Base-by-base conservation (phyloP, 768 basidiomycete species). In the Kwoniella botswanensis region DNA sequence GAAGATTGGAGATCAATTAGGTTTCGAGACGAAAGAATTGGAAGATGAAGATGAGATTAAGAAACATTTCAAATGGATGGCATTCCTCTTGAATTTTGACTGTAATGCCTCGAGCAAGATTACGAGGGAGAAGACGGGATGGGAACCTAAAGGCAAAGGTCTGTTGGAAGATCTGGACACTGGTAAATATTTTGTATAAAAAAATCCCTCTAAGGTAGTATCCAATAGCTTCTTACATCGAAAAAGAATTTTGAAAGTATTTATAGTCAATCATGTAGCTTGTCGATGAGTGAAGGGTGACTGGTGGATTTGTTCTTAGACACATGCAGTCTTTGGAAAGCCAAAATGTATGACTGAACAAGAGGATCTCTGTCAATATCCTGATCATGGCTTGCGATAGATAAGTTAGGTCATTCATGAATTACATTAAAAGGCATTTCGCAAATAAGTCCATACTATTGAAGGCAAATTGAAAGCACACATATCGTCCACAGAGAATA, bases 61-160 rank as follows among this genome's bases (percentile, higher is more conserved):
- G 21, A 29, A 35, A 10, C 46, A 67, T 41, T 67, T 75, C 59
- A 72, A 46, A 3, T 70, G 42, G 54, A 53, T 76, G 26, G 67
- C 50, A 0, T 17, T 22, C 22, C 65, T 74, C 56, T 22, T 21
- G 22, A 18, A 6, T 4, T 18, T 21, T 13, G 61, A 72, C 43
- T 50, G 29, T 21, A 60, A 53, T 17, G 41, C 65, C 15, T 41
- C 18, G 7, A 50, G 24, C 12, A 26, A 67, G n/a, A 62, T 62
- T 46, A 77, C 76, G 18, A 70, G 56, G 41, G 63, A 73, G 46
- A 15, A 41, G n/a, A 64, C 75, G 0, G 79, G 76, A 5, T 80
- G 79, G 79, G n/a, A 35, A 43, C 74, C 76, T 5, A 70, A 67
- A 52, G 74, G 54, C 13, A 56, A 54, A 15, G 63, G 61, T 18